phyloP scores from a whole-genome alignment of 2,329 filamentous ascomycete genomes.

The Zalaria sp. region DNA sequence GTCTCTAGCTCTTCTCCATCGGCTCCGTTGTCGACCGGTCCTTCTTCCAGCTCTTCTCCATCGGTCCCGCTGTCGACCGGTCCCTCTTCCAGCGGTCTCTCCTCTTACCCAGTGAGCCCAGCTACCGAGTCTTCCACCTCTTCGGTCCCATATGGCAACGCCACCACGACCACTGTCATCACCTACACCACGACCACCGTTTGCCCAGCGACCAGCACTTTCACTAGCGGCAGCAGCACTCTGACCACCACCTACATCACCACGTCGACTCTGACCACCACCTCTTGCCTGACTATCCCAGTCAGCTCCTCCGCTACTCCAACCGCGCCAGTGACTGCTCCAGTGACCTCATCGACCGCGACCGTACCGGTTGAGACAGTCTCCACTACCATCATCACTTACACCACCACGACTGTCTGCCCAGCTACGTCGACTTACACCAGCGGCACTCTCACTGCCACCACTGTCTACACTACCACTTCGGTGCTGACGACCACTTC shows the following conservation, averaged over 20 bases:
- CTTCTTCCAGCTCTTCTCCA: neutral
- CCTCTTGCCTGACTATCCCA: neutral
- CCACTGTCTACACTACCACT: neutral
- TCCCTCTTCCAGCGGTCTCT: neutral
- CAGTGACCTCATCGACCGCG: no score
- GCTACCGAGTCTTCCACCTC: neutral
- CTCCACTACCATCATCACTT: neutral
- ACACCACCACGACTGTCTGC: conserved; percentile 1
- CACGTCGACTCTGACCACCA: neutral
- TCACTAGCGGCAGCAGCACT: neutral
- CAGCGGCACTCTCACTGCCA: neutral
- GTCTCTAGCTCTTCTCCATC: neutral
- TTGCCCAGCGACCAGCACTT: conserved; percentile 1
- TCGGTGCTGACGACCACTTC: neutral
- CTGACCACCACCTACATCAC: neutral
- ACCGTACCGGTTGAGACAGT: no score
- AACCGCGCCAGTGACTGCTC: neutral
- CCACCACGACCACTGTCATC: neutral
- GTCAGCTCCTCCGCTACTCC: neutral
- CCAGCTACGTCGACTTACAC: conserved; percentile 1
- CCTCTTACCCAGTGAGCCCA: neutral
- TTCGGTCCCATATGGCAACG: neutral
- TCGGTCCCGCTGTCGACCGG: neutral
- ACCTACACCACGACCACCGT: neutral
- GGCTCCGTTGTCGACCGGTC: neutral